phyloP scores from a whole-genome alignment of 192 early-diverging fungal species.

The Entomortierella parvispora region DNA sequence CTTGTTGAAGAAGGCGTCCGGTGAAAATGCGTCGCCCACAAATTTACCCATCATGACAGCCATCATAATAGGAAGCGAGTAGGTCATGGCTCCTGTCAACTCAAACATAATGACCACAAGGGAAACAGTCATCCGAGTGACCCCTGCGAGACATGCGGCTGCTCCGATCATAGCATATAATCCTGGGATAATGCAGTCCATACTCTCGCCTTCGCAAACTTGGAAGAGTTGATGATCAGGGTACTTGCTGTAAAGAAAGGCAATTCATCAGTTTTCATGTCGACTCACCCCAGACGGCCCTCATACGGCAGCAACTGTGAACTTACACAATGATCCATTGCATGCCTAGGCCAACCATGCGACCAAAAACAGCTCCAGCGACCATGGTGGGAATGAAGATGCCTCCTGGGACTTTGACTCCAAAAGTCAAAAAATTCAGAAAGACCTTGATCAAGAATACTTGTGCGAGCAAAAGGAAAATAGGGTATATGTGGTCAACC shows the following conservation, averaged over 20 bases:
- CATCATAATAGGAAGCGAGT: conserved; percentile 95
- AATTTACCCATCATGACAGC: conserved; percentile 65
- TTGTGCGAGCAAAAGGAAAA: conserved; percentile 38
- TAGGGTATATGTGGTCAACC: conserved; percentile 43
- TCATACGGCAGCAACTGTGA: too few relatives aligned
- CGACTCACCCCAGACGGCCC: too few relatives aligned
- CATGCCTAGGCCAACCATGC: conserved; percentile 90
- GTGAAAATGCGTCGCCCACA: conserved; percentile 51
- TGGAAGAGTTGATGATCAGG: conserved; percentile 73
- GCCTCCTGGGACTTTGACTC: conserved; percentile 81
- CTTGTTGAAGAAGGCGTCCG: conserved; percentile 51
- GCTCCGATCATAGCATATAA: conserved; percentile 88
- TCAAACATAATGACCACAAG: conserved; percentile 99
- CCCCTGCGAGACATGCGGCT: conserved; percentile 80
- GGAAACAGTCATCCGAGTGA: conserved; percentile 91
- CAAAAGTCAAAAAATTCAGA: conserved; percentile 78
- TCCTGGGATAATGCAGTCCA: conserved; percentile 80
- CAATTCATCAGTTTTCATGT: too few relatives aligned
- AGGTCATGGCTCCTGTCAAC: conserved; percentile 95
- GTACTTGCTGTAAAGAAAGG: conserved; percentile 36
- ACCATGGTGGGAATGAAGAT: conserved; percentile 90
- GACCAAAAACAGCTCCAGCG: conserved; percentile 90
- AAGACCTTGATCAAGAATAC: conserved; percentile 58
- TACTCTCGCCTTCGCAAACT: conserved; percentile 41
- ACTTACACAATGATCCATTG: conserved; percentile 63